Conservation (phyloP, 2,329 filamentous ascomycete species). For the Penicillium digitatum region DNA sequence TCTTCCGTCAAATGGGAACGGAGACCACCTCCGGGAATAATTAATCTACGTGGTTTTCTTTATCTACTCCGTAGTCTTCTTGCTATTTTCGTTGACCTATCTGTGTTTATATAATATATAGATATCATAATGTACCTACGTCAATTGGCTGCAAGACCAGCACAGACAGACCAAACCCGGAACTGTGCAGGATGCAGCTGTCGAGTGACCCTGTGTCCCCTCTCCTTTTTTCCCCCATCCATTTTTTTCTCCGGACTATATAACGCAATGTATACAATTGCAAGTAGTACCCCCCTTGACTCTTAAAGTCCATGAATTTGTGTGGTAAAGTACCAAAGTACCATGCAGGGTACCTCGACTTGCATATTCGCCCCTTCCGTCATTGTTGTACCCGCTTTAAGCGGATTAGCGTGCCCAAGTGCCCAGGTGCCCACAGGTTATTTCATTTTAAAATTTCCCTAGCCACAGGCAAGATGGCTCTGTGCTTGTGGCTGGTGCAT, state of each 20-base stretch:
- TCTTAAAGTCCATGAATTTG: background rate
- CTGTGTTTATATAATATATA: background rate
- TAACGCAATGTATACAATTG: background rate
- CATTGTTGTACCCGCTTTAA: slow-evolving; percentile 16
- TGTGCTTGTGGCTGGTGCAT: slow-evolving; percentile 1
- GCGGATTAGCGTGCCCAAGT: slow-evolving; percentile 7
- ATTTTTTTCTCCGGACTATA: slow-evolving; percentile 9
- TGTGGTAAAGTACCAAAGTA: slow-evolving; percentile 1
- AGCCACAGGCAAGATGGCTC: background rate
- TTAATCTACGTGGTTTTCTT: background rate
- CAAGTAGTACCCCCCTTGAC: slow-evolving; percentile 3
- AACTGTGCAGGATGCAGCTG: slow-evolving; percentile 17
- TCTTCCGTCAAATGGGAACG: background rate
- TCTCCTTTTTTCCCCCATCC: background rate
- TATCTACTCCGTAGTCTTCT: background rate
- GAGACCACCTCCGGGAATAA: background rate
- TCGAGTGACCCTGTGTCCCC: slow-evolving; percentile 13
- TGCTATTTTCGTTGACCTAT: background rate
- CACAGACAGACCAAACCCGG: slow-evolving; percentile 19
- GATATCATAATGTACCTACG: background rate
- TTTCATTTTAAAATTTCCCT: background rate
- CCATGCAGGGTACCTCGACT: slow-evolving; percentile 19
- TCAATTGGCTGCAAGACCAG: slow-evolving; percentile 14
- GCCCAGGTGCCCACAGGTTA: slow-evolving; percentile 5
- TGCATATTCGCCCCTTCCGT: slow-evolving; percentile 27